These are phyloP conservation scores for Pythium folliculosum DNA, from an alignment of 352 stramenopile genomes.

Conservation along the genomic window DNA sequence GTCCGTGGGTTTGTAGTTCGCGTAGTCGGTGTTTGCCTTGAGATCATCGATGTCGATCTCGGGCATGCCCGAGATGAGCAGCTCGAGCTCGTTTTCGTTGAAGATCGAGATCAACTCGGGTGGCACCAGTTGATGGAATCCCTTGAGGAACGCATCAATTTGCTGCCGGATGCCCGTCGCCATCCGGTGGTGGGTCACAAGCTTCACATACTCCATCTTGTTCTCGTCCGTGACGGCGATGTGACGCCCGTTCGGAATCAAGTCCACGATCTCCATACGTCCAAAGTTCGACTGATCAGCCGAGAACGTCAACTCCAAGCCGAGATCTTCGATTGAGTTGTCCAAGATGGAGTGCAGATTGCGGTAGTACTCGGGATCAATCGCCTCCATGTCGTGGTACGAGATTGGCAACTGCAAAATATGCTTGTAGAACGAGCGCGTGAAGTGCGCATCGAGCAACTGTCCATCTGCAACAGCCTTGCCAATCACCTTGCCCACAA, in stretches of 20 bases:
- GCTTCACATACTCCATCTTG: slow-evolving; percentile 93
- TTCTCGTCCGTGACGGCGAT: slow-evolving; percentile 91
- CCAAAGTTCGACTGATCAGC: slow-evolving; percentile 91
- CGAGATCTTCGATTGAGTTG: slow-evolving; percentile 81
- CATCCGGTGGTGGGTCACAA: slow-evolving; percentile 99
- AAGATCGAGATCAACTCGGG: slow-evolving; percentile 92
- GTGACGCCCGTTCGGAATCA: slow-evolving; percentile 88
- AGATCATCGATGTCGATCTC: slow-evolving; percentile 95
- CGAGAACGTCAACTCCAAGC: slow-evolving; percentile 93
- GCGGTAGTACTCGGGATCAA: slow-evolving; percentile 96
- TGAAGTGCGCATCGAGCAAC: slow-evolving; percentile 99
- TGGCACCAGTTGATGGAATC: slow-evolving; percentile 92
- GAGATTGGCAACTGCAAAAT: slow-evolving; percentile 97
- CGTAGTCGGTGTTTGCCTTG: slow-evolving; percentile 93
- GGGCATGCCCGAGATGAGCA: slow-evolving; percentile 92
- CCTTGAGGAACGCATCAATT: slow-evolving; percentile 89
- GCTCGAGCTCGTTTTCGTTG: slow-evolving; percentile 93
- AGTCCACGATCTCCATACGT: slow-evolving; percentile 84
- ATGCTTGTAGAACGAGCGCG: slow-evolving; percentile 98
- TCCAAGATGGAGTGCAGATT: slow-evolving; percentile 92
- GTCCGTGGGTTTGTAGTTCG: slow-evolving; percentile 91
- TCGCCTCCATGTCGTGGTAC: slow-evolving; percentile 99
- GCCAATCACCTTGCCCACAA: slow-evolving; percentile 97
- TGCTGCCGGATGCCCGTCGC: slow-evolving; percentile 97
- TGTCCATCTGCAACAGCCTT: slow-evolving; percentile 99